Evolutionary conservation across 2,329 filamentous ascomycete species (phyloP).

Genomic region (Trichophyton mentagrophytes): DNA sequence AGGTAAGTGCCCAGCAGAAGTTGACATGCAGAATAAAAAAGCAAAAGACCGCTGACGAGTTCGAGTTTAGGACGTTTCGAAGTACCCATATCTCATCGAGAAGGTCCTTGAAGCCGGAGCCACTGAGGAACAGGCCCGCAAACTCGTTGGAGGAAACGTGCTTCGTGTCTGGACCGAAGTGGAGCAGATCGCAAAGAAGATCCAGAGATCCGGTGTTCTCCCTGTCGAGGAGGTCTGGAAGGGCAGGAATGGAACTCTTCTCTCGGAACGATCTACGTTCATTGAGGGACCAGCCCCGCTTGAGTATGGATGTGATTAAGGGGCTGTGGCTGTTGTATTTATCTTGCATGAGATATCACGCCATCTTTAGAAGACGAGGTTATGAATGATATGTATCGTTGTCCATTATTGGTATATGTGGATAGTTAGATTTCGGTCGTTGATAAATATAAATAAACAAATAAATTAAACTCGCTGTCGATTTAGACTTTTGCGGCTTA

Average conservation of each 20-base stretch:
- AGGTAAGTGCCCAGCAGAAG: slow-evolving; percentile 8
- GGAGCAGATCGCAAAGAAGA: slow-evolving; percentile 11
- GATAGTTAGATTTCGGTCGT: neutral
- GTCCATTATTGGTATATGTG: neutral
- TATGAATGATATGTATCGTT: neutral
- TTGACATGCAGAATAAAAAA: neutral
- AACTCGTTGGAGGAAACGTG: slow-evolving; percentile 29
- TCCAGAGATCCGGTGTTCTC: slow-evolving; percentile 12
- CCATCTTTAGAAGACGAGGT: neutral
- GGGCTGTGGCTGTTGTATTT: neutral
- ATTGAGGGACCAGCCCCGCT: neutral
- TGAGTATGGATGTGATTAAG: neutral
- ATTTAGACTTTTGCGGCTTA: no score
- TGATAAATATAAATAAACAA: no score
- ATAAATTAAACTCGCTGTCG: no score
- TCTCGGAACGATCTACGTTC: neutral
- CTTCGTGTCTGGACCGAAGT: slow-evolving; percentile 18
- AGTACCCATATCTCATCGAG: slow-evolving; percentile 16
- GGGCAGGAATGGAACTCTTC: slow-evolving; percentile 9
- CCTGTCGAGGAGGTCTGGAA: slow-evolving; percentile 15
- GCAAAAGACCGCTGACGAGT: neutral
- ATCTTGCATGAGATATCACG: neutral
- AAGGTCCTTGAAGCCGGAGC: slow-evolving; percentile 27
- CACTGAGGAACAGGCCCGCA: slow-evolving; percentile 27
- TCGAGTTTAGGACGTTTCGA: slow-evolving; percentile 16